These are phyloP conservation scores for Venturia pyrina DNA, from an alignment of 2,329 filamentous ascomycete species.

Conservation along the genomic window DNA sequence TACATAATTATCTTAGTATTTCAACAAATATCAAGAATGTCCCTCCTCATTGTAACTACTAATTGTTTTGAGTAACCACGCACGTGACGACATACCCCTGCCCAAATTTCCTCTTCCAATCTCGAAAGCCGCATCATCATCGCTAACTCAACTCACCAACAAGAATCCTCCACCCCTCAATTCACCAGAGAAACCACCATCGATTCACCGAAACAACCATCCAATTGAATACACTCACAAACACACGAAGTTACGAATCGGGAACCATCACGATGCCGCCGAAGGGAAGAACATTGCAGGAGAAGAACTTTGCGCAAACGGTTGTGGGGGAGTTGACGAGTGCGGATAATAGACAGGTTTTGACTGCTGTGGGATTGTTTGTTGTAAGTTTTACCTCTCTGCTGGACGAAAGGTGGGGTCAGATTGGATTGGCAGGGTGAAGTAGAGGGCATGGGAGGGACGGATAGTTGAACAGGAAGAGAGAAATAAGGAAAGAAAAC, in stretches of 20 bases:
- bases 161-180: background rate
- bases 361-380: constrained; percentile 39
- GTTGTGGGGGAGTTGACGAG: constrained; percentile 32
- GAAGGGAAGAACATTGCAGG: constrained; percentile 19
- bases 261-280: constrained; percentile 7
- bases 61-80: too few species aligned
- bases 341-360: constrained; percentile 39
- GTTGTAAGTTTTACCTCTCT: constrained; percentile 31
- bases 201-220: background rate
- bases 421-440: background rate
- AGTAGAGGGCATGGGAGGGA: too few species aligned
- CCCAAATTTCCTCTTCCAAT: background rate
- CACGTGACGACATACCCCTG: background rate
- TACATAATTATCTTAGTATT: too few species aligned
- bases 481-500: too few species aligned
- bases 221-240: background rate
- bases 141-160: background rate
- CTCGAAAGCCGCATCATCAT: background rate
- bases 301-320: constrained; percentile 29
- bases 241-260: background rate
- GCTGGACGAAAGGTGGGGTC: background rate
- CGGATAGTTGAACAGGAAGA: too few species aligned
- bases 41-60: too few species aligned
- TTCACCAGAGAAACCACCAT: too few species aligned
- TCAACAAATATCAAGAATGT: too few species aligned